Conservation (phyloP, 345 rosid species). For the rapeseed (Brassica napus) region DNA sequence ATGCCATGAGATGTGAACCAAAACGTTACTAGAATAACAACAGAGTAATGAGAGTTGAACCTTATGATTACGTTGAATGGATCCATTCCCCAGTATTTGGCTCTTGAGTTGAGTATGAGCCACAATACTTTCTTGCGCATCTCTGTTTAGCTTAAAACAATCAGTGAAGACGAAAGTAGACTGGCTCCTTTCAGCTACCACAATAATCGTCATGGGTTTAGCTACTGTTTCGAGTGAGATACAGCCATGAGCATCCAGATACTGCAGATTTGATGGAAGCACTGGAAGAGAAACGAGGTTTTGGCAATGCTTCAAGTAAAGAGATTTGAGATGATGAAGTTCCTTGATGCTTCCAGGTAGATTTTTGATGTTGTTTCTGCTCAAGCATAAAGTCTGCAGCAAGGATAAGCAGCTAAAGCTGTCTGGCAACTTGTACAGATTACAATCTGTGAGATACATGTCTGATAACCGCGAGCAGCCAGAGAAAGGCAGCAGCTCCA, state of each 20-base stretch:
- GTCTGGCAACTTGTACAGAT: slow-evolving; percentile 33
- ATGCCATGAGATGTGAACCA: not conserved
- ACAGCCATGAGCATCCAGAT: slow-evolving; percentile 41
- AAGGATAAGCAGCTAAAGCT: slow-evolving; percentile 27
- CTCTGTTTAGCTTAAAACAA: slow-evolving; percentile 36
- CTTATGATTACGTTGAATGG: slow-evolving; percentile 33
- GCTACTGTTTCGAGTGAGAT: slow-evolving; percentile 28
- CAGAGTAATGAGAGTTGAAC: not conserved
- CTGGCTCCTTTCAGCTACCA: slow-evolving; percentile 14
- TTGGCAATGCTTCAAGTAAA: slow-evolving; percentile 34
- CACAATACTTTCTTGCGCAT: slow-evolving; percentile 28
- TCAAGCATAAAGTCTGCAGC: slow-evolving; percentile 30
- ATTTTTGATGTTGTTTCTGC: slow-evolving; percentile 27
- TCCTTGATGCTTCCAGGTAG: slow-evolving; percentile 37
- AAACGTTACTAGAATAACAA: not conserved
- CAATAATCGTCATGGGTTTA: slow-evolving; percentile 26
- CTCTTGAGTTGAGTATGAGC: slow-evolving; percentile 40
- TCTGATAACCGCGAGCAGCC: slow-evolving; percentile 29
- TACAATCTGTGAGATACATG: slow-evolving; percentile 38
- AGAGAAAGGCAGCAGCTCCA: slow-evolving; percentile 28
- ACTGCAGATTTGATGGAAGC: slow-evolving; percentile 38
- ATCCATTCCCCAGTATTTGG: slow-evolving; percentile 19
- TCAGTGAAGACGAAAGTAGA: slow-evolving; percentile 34
- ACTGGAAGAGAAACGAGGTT: slow-evolving; percentile 29
- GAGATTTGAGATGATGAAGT: slow-evolving; percentile 29